Percentiles rank a stretch among this genome's conserved stretches.
phyloP scores from a whole-genome alignment of 2,329 filamentous ascomycete genomes.

The Colletotrichum viniferum region DNA sequence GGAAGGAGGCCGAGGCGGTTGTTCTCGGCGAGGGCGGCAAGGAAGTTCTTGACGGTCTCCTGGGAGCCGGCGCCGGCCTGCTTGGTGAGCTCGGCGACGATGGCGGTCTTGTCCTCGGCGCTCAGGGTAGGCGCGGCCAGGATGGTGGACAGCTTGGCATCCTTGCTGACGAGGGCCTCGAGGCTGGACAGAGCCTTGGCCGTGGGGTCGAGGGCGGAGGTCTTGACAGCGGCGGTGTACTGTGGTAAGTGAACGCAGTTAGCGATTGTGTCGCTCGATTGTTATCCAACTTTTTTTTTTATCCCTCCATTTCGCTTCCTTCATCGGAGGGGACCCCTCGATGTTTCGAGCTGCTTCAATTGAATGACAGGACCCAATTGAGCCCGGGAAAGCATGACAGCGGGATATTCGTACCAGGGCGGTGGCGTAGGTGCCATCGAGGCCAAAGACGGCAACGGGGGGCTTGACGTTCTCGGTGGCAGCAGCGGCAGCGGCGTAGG shows the following conservation, averaged over 20 bases:
- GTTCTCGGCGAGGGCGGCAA: conserved; percentile 89
- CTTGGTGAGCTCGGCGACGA: conserved; percentile 89
- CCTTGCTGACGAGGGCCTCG: conserved; percentile 75
- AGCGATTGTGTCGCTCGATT: conserved; percentile 21
- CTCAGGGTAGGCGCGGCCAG: conserved; percentile 82
- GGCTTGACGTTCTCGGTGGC: conserved; percentile 74
- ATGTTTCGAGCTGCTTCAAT: conserved; percentile 21
- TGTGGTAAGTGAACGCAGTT: conserved; percentile 52
- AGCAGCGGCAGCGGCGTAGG: conserved; percentile 73
- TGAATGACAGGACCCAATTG: conserved; percentile 3
- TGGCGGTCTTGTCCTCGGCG: conserved; percentile 79
- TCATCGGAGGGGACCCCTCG: not conserved
- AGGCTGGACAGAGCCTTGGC: conserved; percentile 80
- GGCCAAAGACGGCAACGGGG: conserved; percentile 88
- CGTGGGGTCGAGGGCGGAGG: conserved; percentile 81
- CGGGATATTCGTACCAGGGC: conserved; percentile 79
- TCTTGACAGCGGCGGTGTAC: conserved; percentile 97
- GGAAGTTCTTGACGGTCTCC: conserved; percentile 92
- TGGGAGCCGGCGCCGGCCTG: conserved; percentile 72
- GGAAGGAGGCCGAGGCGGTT: conserved; percentile 87
- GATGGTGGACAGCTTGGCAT: conserved; percentile 79
- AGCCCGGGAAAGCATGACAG: not conserved
- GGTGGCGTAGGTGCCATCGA: conserved; percentile 98
- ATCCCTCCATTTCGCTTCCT: not conserved
- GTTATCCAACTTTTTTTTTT: not conserved